Evolutionary conservation across 495 filamentous ascomycete genomes (phyloP), one percentile per base, ranked within the genome.

Genomic region (Penicillium robsamsonii): DNA sequence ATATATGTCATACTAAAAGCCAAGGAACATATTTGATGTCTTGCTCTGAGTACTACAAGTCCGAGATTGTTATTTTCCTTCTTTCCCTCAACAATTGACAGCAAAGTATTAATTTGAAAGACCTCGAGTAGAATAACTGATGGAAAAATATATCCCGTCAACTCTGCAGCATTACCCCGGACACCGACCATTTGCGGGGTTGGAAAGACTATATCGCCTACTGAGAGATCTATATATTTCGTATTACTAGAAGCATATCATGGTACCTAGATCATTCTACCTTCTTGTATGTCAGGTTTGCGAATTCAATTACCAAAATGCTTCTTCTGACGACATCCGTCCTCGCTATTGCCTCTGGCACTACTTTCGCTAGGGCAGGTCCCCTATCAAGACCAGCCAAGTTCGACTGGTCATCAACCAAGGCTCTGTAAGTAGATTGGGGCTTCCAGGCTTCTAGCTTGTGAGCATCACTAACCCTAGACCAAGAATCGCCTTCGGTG

Each of bases 401-500:
- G n/a, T 70, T 73, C 45, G 51, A 71, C 35, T 71, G 69, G 70
- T 63, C 67, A 15, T 60, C 69, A 15, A 70, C 67, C 17, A 67
- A 61, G 42, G 53, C 63, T 35, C 31, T 71, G 70, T 73, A 17
- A 48, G 70, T 70, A 20, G 11, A 15, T 12, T 29, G 0, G 38
- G 13, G 7, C 35, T 4, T 17, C 15, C 8, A 17, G 13, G 7
- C 35, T 4, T 17, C 15, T n/a, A 17, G 2, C n/a, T 38, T 8
- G 2, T 15, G 51, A 50, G n/a, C n/a, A 37, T 8, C 30, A 48
- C 56, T 38, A 3, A 51, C 22, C 6, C 3, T 25, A 44, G n/a
- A 17, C 10, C 12, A 1, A 76, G 74, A 13, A 60, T 80, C 56
- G 75, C 77, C n/a, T 83, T 83, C 55, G 80, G 79, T 15, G 78